Evolutionary conservation across 331 rosid genomes (phyloP).

Genomic region (Malus hybrid): DNA sequence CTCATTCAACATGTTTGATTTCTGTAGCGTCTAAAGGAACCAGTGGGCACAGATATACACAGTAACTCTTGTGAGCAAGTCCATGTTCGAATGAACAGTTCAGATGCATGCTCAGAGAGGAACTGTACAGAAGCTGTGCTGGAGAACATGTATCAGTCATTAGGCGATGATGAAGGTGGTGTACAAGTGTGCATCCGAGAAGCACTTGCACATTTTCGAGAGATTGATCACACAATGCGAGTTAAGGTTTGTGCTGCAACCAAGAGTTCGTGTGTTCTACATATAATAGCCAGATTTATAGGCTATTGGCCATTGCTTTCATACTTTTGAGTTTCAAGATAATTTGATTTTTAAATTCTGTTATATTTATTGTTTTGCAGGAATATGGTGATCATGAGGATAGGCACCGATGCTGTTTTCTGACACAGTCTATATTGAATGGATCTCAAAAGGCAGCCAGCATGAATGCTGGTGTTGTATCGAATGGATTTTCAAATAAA

Average conservation of each 20-base stretch:
- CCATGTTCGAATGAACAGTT: conserved; percentile 9
- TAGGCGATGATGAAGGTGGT: conserved; percentile 46
- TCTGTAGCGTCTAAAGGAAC: conserved; percentile 44
- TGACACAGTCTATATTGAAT: conserved; percentile 19
- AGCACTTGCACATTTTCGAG: conserved; percentile 27
- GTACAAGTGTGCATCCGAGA: conserved; percentile 45
- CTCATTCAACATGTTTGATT: conserved; percentile 20
- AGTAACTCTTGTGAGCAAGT: conserved; percentile 24
- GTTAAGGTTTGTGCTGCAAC: conserved; percentile 37
- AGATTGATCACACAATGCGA: conserved; percentile 23
- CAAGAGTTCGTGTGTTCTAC: conserved; percentile 12
- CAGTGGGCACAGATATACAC: conserved; percentile 23
- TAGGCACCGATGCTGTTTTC: conserved; percentile 27
- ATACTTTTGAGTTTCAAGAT: not conserved
- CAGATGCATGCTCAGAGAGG: conserved; percentile 32
- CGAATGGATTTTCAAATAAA: conserved; percentile 39
- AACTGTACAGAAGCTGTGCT: conserved; percentile 51
- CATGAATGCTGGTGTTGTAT: conserved; percentile 30
- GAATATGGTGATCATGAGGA: conserved; percentile 30
- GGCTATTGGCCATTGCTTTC: not conserved
- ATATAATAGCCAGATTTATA: conserved; percentile 8
- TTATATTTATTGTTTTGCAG: conserved; percentile 27
- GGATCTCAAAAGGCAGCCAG: conserved; percentile 37
- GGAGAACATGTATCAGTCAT: conserved; percentile 47
- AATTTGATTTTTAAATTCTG: not conserved